Base-by-base conservation (phyloP, 2,329 filamentous ascomycete species). In the Fusarium abutilonis region DNA sequence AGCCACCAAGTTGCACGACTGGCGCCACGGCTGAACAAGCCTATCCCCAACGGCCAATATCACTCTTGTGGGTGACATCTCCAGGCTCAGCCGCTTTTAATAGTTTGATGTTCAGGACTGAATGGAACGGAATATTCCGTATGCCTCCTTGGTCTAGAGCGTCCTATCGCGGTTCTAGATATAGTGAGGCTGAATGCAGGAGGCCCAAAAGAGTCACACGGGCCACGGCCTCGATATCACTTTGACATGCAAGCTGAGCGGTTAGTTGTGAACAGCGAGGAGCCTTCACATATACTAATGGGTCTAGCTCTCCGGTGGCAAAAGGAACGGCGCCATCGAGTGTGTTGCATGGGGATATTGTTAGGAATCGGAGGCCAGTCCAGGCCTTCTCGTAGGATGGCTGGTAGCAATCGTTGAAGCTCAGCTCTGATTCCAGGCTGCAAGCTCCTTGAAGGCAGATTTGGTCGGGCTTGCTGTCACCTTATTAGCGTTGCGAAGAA, bases 171-270 rank as follows among this genome's bases (percentile, higher is more conserved):
- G 10, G 23, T 39, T 10, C 19, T 14, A 6, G 23, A 10, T 38
- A 58, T 52, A 21, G 35, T 36, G 56, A 67, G 63, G 60, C 56
- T 66, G 60, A 7, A 65, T 48, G 52, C 44, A 63, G 45, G 60
- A 65, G 52, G 35, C 34, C 41, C n/a, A 19, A 29, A 58, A 53
- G 19, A 62, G 31, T 60, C 64, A 67, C 63, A 62, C 48, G 39
- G n/a, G n/a, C 42, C 42, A 46, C 19, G 31, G 38, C 47, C 35
- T 52, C 29, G 19, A 19, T 41, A 41, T 39, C 14, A 17, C 19
- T 38, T 19, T 15, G 31, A 32, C 40, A 14, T 26, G 41, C 41
- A 35, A 52, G 17, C 21, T 9, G 19, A 40, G 56, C 41, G 43
- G 60, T 38, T 44, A 32, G 48, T 13, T 15, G 9, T 46, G 15